Conservation (phyloP, 352 stramenopile genomes). For the Globisporangium barbulae region DNA sequence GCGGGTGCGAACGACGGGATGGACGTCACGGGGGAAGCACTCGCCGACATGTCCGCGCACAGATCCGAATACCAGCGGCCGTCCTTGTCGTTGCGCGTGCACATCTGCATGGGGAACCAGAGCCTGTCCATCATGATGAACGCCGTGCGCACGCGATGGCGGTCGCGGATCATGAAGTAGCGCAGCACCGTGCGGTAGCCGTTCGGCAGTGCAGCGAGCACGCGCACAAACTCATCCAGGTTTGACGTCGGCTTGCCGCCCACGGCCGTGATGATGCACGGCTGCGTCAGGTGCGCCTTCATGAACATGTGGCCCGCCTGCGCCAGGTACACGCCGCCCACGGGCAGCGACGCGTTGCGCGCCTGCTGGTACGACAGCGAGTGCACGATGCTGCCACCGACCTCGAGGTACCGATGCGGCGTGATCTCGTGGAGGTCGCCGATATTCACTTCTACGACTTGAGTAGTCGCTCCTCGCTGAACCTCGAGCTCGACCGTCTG, state of each 20-base stretch:
- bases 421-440: constrained; percentile 86
- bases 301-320: constrained; percentile 91
- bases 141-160: constrained; percentile 77
- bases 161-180: constrained; percentile 87
- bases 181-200: constrained; percentile 78
- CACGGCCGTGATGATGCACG: constrained; percentile 86
- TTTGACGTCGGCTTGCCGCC: constrained; percentile 77
- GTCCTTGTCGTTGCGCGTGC: constrained; percentile 65
- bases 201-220: constrained; percentile 71
- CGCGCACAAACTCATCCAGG: constrained; percentile 77
- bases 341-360: constrained; percentile 72
- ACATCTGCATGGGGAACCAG: constrained; percentile 88
- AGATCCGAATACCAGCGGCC: constrained; percentile 62
- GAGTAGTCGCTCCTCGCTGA: constrained; percentile 62
- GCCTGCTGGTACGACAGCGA: constrained; percentile 88
- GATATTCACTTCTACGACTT: constrained; percentile 41
- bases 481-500: constrained; percentile 66
- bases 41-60: constrained; percentile 24
- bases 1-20: constrained; percentile 55
- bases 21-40: constrained; percentile 12
- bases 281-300: constrained; percentile 79
- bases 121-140: constrained; percentile 89
- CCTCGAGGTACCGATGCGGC: constrained; percentile 77
- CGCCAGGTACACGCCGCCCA: constrained; percentile 80
- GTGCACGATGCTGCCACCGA: constrained; percentile 85